These are phyloP conservation scores for Colletotrichum tropicale DNA, from an alignment of 2,329 filamentous ascomycete genomes.

Conservation along the genomic window DNA sequence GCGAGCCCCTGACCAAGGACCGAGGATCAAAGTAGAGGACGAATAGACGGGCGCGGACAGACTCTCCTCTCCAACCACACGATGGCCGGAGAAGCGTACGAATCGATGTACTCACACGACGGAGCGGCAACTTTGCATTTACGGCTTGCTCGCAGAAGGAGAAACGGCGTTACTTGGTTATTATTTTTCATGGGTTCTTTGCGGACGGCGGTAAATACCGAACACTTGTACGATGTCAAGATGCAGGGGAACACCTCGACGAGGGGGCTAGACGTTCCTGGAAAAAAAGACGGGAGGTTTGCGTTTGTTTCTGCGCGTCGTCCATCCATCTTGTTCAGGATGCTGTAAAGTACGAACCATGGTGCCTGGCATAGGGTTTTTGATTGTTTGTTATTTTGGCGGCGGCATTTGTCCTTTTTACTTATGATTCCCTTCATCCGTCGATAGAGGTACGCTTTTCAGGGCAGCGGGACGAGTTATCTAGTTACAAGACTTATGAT, in stretches of 20 bases:
- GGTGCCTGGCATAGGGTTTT: not conserved
- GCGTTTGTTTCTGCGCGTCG: constrained; percentile 1
- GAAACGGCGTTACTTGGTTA: not conserved
- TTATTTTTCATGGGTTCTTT: not conserved
- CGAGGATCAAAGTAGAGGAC: constrained; percentile 15
- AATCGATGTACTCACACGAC: not conserved
- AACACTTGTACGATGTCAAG: constrained; percentile 11
- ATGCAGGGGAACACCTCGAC: not conserved
- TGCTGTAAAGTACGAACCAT: constrained; percentile 3
- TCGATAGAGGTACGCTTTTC: not conserved
- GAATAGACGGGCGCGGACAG: not conserved
- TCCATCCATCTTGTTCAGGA: not conserved
- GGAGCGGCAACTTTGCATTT: not conserved
- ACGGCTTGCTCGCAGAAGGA: not conserved
- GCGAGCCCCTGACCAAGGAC: constrained; percentile 57
- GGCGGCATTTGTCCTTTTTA: not conserved
- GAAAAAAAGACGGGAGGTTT: not conserved
- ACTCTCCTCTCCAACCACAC: not conserved
- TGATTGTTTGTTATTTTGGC: not conserved
- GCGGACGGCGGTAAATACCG: not conserved
- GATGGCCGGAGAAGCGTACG: not conserved
- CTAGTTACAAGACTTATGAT: not conserved
- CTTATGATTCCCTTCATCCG: constrained; percentile 6
- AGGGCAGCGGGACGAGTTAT: not conserved
- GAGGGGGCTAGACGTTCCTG: not conserved